phyloP scores from a whole-genome alignment of 2,329 filamentous ascomycete genomes.

The Arthrobotrys entomopaga region DNA sequence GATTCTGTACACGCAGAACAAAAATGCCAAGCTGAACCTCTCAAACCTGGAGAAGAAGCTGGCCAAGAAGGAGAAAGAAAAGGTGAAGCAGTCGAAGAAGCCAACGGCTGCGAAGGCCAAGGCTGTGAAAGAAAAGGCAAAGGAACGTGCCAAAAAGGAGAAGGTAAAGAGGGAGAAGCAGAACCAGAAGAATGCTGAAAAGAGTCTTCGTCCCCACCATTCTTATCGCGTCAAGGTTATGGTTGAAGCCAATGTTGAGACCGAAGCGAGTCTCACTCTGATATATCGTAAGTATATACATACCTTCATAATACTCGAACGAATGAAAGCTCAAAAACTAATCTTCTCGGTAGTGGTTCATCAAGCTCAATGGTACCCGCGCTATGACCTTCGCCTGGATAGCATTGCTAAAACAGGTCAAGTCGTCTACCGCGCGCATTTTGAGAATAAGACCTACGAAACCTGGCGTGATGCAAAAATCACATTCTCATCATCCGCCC shows the following conservation, averaged over 20 bases:
- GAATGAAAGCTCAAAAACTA: background rate
- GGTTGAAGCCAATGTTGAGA: constrained; percentile 41
- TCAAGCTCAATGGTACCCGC: constrained; percentile 70
- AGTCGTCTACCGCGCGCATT: constrained; percentile 72
- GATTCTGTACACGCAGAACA: constrained; percentile 42
- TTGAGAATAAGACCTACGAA: constrained; percentile 72
- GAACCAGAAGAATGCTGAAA: constrained; percentile 57
- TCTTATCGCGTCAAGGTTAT: constrained; percentile 49
- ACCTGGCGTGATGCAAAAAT: constrained; percentile 72
- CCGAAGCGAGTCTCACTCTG: constrained; percentile 48
- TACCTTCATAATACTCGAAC: background rate
- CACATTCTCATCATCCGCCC: constrained; percentile 72
- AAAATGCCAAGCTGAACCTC: constrained; percentile 54
- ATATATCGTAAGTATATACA: constrained; percentile 50
- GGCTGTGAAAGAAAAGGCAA: constrained; percentile 57
- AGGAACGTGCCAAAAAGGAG: constrained; percentile 57
- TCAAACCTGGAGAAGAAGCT: constrained; percentile 56
- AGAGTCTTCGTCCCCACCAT: constrained; percentile 49
- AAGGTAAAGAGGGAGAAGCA: constrained; percentile 59
- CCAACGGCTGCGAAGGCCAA: constrained; percentile 54
- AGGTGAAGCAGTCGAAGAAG: constrained; percentile 58
- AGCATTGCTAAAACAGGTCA: constrained; percentile 59
- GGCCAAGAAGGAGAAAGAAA: constrained; percentile 59
- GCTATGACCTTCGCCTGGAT: constrained; percentile 70
- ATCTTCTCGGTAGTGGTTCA: constrained; percentile 68